Evolutionary conservation across 441 rosid species (phyloP), one percentile per base, ranked within the genome.

Genomic region (Bruguiera hainesii): DNA sequence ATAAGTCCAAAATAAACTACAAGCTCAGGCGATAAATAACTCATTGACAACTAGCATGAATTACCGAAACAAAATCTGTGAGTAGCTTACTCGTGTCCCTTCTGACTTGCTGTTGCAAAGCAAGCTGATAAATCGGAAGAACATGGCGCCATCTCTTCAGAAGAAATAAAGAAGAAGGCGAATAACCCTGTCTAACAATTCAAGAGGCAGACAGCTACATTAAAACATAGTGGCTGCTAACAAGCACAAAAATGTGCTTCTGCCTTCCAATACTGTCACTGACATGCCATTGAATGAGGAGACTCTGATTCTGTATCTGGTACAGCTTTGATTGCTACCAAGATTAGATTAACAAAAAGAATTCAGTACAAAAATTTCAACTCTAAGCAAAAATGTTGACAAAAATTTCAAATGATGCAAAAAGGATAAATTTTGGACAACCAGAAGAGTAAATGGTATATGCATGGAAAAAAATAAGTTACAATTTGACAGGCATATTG

Each of bases 11-110:
- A 95, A 73, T 86, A 90, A 74, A 90, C 85, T 70, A 96, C 98
- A 70, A 92, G 97, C 82, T 92, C 97, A 63, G 97, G 89, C 60
- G 97, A 85, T 83, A 95, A 95, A 71, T 98, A 95, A 78, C 77
- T 85, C 87, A 85, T 81, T 10, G 99, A 98, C 68, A 96, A 46
- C 29, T 18, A 56, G 25, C 48, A 67, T 6, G 10, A 31, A 15
- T 10, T 35, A 21, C 59, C 67, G 67, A 68, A 6, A 75, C 46
- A 50, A 18, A 69, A 60, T 60, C 4, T 16, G 19, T 53, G 42
- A 68, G 76, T 6, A 31, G 82, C 86, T 84, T 80, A 86, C 84
- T 82, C 70, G 56, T 76, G 79, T 87, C 97, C 80, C 79, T 90
- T 74, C 86, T 92, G 39, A 81, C 55, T 63, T 64, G 78, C 65